Evolutionary conservation across 371 early-diverging fungal genomes (phyloP).

Genomic region (Rhizopus delemar): DNA sequence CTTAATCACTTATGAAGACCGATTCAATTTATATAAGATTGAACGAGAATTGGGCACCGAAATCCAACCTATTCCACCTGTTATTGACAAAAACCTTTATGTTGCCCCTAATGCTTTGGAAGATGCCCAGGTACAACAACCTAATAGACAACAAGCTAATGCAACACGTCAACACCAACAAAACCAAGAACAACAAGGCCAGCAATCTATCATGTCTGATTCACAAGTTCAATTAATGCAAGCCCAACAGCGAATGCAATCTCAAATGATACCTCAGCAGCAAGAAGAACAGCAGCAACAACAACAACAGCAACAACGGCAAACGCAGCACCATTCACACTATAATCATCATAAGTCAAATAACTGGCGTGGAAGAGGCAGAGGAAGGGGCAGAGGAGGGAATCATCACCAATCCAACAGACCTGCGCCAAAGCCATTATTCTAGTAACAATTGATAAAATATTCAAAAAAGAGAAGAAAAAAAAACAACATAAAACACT

Average conservation of each 20-base stretch:
- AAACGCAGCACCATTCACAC: neutral
- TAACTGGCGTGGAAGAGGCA: conserved; percentile 3
- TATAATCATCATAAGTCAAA: neutral
- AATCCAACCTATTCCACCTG: conserved; percentile 92
- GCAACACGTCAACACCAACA: conserved; percentile 53
- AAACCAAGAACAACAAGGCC: conserved; percentile 36
- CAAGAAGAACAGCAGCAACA: conserved; percentile 1
- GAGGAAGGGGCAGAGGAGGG: conserved; percentile 3
- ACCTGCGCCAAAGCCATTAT: neutral
- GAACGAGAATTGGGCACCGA: conserved; percentile 96
- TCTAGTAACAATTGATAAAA: neutral
- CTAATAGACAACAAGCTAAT: conserved; percentile 45
- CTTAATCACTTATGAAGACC: conserved; percentile 94
- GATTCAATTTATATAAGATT: conserved; percentile 92
- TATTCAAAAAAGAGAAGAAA: neutral
- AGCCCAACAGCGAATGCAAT: too few species aligned
- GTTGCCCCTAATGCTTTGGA: conserved; percentile 69
- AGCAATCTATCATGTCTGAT: conserved; percentile 8
- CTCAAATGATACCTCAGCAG: neutral
- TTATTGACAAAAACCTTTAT: conserved; percentile 88
- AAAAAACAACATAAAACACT: neutral
- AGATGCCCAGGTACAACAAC: conserved; percentile 50
- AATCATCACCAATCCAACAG: neutral
- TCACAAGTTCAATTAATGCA: neutral
- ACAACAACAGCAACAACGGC: neutral